Conservation (phyloP, 2,329 filamentous ascomycete species). For the Dryadomyces quercus-mongolicae region DNA sequence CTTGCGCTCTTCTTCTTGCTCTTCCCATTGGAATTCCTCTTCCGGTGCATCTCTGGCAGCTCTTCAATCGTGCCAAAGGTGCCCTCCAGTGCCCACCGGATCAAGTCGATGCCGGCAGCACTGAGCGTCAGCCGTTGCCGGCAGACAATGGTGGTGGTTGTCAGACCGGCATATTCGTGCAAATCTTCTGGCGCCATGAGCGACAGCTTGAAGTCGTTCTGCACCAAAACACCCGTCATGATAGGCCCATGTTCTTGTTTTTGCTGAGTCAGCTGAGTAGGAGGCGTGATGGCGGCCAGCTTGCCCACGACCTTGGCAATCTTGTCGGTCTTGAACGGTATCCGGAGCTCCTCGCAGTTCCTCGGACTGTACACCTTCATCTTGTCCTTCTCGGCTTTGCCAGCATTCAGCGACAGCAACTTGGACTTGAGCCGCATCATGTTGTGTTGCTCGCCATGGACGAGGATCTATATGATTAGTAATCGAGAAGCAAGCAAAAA, state of each 20-base stretch:
- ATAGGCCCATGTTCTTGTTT: constrained; percentile 30
- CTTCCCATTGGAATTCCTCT: constrained; percentile 19
- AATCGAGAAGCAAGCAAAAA: constrained; percentile 5
- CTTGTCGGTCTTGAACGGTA: constrained; percentile 93
- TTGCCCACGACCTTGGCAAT: constrained; percentile 92
- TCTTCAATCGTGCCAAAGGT: constrained; percentile 83
- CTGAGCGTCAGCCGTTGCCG: constrained; percentile 81
- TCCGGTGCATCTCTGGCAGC: constrained; percentile 39
- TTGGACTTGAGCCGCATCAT: constrained; percentile 97
- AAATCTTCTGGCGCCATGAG: constrained; percentile 95
- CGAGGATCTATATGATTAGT: constrained; percentile 56
- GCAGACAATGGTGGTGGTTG: constrained; percentile 87
- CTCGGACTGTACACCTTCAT: constrained; percentile 88
- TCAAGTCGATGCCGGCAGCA: constrained; percentile 79
- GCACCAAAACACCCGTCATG: constrained; percentile 82
- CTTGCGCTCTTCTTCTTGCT: constrained; percentile 14
- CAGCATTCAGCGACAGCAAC: constrained; percentile 78
- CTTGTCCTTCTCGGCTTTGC: constrained; percentile 65
- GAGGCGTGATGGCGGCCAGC: constrained; percentile 69
- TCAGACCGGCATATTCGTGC: constrained; percentile 91
- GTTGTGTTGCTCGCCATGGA: constrained; percentile 94
- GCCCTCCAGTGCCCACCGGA: constrained; percentile 87
- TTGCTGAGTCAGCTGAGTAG: constrained; percentile 24
- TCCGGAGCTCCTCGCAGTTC: constrained; percentile 89
- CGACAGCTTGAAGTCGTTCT: constrained; percentile 95